Base-by-base conservation (phyloP, 2,329 filamentous ascomycete genomes). In the Talaromyces piceae region DNA sequence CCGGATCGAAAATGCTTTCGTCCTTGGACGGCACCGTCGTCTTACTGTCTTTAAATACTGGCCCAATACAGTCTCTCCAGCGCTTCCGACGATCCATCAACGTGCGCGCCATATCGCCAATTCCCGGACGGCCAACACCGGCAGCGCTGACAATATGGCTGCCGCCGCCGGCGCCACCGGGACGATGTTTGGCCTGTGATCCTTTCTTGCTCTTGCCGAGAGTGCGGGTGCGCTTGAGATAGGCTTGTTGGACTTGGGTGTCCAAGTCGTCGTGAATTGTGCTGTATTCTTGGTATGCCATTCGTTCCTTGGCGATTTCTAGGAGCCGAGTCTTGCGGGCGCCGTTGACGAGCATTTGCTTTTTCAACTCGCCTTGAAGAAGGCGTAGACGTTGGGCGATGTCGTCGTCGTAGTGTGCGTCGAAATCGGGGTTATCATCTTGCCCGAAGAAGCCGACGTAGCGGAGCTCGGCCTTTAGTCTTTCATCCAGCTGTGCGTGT, bases 211-310 rank as follows among this genome's bases (percentile, higher is more conserved):
- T 89, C 74, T 97, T 94, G 67, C 91, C 88, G 72, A 97, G 86
- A 0, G 89, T 95, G 44, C 93, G 84, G 25, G 91, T 97, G 22
- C 93, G 87, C 73, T 98, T 98, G 41, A 95, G 83, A 64, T 97
- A 98, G 3, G 93, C 91, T 47, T 88, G 86, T 64, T 97, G 91
- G 39, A 97, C 90, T 66, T 97, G 93, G 39, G 84, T 83, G 74
- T 98, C 93, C 20, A 98, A 83, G 67, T 98, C 93, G 66, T 98
- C 93, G 47, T 94, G 85, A 60, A 98, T 98, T 51, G 90, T 96
- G 67, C 86, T 87, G 74, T 95, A 98, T 67, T 98, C 93, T 65
- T 98, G 93, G 71, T 93, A 85, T 0, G 93, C 93, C 82, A 98
- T 91, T 58, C 89, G 84, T 66, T 95, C 91, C 60, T 90, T 87